Evolutionary conservation across 2,329 filamentous ascomycete genomes (phyloP), one percentile per base, ranked within the genome.

Genomic region (Diplodia mutila): DNA sequence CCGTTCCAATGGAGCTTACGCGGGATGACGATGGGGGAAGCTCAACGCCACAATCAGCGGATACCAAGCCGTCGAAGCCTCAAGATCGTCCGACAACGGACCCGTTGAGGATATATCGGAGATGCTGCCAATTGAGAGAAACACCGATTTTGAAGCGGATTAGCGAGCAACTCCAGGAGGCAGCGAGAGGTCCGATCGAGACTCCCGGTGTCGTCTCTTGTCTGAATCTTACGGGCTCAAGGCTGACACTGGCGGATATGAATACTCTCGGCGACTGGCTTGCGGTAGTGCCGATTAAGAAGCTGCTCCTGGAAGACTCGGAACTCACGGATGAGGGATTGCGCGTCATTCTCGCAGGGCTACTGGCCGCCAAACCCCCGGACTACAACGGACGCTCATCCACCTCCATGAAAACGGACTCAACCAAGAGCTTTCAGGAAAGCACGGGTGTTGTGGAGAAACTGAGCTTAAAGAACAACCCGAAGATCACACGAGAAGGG

Each of bases 91-190:
- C 94, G 0, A 97, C 94, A 0, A 97, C 91, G 1, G 95, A 97
- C 75, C 94, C 95, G 2, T 88, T 94, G 16, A 87, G 94, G 68
- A 97, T 99, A 74, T 99, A 99, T 78, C 87, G 94, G 71, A 86
- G 95, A 75, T 98, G 95, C 77, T 98, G 95, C 76, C 94, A 98
- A 76, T 82, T 99, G 34, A 88, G 95, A 68, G 95, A 98, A 80
- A 96, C 93, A 0, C 92, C 93, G 0, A 94, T 97, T 64, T 82
- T 98, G 23, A 97, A 96, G 78, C 92, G 92, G 74, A 91, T 99
- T 55, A 94, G 92, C 0, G 92, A 97, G 74, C 93, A 97, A 77
- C 89, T 99, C 4, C 88, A 87, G 46, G 87, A 90, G 46, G 85
- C 89, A 1, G 85, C 86, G n/a, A 91, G 90, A 61, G 87, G 85